Percentiles rank a stretch among this genome's conserved stretches.
Conservation (phyloP, 106 monocot species). For the Cymbidium sinense region DNA sequence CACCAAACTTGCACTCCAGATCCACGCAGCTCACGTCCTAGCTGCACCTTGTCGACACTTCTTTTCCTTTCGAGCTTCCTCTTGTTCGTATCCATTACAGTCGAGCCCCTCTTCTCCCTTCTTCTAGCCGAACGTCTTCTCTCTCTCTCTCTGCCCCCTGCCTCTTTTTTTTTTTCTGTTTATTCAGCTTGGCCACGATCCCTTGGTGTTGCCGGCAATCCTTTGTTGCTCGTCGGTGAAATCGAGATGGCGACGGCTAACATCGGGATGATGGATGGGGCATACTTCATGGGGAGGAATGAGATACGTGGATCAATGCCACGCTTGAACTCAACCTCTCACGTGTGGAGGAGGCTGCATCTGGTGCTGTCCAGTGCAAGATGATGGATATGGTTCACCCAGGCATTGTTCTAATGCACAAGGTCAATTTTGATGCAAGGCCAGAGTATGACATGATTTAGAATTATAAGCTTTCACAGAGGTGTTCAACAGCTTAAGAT, state of each 20-base stretch:
- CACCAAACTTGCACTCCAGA: too few species aligned
- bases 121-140: too few species aligned
- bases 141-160: too few species aligned
- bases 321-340: constrained; percentile 29
- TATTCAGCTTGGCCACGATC: not conserved
- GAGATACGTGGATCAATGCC: constrained; percentile 31
- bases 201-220: not conserved
- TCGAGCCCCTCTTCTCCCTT: too few species aligned
- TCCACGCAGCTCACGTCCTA: too few species aligned
- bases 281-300: constrained; percentile 23
- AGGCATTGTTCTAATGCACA: constrained; percentile 84
- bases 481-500: constrained; percentile 75
- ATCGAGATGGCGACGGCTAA: not conserved
- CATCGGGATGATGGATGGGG: constrained; percentile 32
- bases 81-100: too few species aligned
- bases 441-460: constrained; percentile 91
- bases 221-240: not conserved
- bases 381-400: constrained; percentile 92
- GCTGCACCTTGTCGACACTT: too few species aligned
- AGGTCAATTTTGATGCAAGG: constrained; percentile 95
- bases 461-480: constrained; percentile 86
- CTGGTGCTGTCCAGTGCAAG: constrained; percentile 91
- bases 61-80: too few species aligned
- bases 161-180: too few species aligned
- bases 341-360: constrained; percentile 47